Percentiles rank a stretch among this genome's conserved stretches.
Conservation (phyloP, 164 flowering plant genomes). For the Stephania cephalantha region DNA sequence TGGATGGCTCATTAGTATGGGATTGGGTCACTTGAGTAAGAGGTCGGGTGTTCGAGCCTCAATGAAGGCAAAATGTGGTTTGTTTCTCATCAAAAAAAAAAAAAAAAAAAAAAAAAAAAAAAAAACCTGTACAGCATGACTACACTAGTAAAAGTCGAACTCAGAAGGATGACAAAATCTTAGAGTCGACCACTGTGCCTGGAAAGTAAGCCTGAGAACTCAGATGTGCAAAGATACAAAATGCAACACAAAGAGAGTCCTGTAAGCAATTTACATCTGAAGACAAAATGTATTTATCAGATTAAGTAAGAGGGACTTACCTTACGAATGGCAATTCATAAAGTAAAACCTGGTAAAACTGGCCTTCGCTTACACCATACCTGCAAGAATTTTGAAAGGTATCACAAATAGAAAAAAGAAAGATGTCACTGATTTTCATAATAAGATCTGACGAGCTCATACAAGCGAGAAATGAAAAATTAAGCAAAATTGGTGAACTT, state of each 20-base stretch:
- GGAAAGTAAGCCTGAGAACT: background rate
- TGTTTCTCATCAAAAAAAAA: too few species aligned
- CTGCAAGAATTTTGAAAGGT: constrained; percentile 2
- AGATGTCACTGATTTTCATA: background rate
- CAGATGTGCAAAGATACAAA: background rate
- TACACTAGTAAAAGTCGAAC: constrained; percentile 17
- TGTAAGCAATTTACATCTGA: background rate
- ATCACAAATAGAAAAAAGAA: background rate
- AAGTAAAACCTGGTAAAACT: constrained; percentile 18
- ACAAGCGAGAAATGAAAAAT: background rate
- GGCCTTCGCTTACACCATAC: constrained; percentile 20
- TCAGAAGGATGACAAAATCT: constrained; percentile 82
- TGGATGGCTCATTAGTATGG: too few species aligned
- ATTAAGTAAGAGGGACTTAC: background rate
- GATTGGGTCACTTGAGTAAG: too few species aligned
- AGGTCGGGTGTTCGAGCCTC: too few species aligned
- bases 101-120: too few species aligned
- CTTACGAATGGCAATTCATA: constrained; percentile 20
- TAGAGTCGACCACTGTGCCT: constrained; percentile 89
- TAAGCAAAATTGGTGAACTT: background rate
- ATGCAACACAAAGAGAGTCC: background rate
- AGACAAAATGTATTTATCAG: background rate
- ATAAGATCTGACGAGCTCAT: background rate
- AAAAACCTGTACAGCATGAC: too few species aligned
- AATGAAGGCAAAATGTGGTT: too few species aligned